Conservation (phyloP, 257 asterid species). For the Solanum paucissectum region DNA sequence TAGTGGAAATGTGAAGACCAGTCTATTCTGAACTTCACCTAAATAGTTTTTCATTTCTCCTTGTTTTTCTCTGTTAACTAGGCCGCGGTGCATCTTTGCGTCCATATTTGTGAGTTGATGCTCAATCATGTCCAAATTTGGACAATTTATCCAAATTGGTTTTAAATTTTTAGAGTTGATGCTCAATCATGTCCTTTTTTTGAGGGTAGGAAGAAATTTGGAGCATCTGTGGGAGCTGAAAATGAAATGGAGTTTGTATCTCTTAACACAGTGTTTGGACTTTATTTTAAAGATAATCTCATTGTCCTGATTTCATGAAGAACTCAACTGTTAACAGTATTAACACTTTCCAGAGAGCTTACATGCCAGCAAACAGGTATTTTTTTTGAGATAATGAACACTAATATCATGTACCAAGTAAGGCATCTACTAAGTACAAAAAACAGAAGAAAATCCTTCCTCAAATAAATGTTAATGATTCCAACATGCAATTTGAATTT, state of each 20-base stretch:
- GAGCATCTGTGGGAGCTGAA: background rate
- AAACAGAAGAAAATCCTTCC: background rate
- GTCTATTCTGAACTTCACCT: constrained; percentile 15
- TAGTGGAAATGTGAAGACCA: constrained; percentile 23
- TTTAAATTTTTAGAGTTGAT: background rate
- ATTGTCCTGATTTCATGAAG: background rate
- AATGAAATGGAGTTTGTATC: background rate
- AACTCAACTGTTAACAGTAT: background rate
- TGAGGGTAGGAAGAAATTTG: background rate
- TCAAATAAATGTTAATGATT: background rate
- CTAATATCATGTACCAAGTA: background rate
- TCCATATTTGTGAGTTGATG: background rate
- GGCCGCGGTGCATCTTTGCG: too few species aligned
- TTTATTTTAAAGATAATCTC: too few species aligned
- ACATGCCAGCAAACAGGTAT: background rate
- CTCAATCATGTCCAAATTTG: background rate
- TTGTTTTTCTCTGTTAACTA: background rate
- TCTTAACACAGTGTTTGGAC: background rate
- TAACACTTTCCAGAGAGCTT: background rate
- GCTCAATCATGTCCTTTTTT: background rate
- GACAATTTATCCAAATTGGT: background rate
- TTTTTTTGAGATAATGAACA: background rate
- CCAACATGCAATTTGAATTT: background rate
- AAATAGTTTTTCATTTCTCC: background rate
- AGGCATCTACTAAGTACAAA: background rate